Percentiles rank a stretch among this genome's conserved stretches.
phyloP scores from a whole-genome alignment of 2,329 filamentous ascomycete species.

The Cladosporium sp. region DNA sequence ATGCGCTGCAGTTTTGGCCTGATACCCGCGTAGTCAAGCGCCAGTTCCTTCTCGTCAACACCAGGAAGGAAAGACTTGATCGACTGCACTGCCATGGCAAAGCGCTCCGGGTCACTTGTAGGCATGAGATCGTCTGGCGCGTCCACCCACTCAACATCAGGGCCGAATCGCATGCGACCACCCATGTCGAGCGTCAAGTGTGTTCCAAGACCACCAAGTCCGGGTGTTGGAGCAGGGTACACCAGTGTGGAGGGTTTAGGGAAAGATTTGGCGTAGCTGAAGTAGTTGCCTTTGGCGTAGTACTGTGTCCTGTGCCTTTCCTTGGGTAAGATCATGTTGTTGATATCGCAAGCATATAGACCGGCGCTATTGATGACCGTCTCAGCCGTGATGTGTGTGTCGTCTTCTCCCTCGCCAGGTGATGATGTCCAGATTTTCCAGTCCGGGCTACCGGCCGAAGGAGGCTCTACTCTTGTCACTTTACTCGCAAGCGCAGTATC shows the following conservation, averaged over 20 bases:
- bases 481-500: constrained; percentile 68
- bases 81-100: constrained; percentile 69
- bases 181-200: constrained; percentile 89
- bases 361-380: constrained; percentile 85
- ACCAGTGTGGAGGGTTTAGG: constrained; percentile 74
- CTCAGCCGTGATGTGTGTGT: constrained; percentile 65
- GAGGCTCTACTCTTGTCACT: constrained; percentile 62
- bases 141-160: constrained; percentile 92
- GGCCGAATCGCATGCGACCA: constrained; percentile 85
- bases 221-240: constrained; percentile 83
- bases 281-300: constrained; percentile 96
- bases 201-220: constrained; percentile 82
- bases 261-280: constrained; percentile 69
- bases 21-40: constrained; percentile 87
- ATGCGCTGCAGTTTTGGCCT: constrained; percentile 75
- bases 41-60: constrained; percentile 66
- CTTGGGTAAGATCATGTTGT: constrained; percentile 75
- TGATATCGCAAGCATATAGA: constrained; percentile 71
- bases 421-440: constrained; percentile 66
- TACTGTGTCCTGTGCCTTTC: constrained; percentile 62
- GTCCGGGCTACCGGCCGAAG: constrained; percentile 56
- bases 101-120: constrained; percentile 62
- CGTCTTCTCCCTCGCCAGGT: constrained; percentile 39
- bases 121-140: constrained; percentile 64
- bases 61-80: constrained; percentile 79